A percentile compares a stretch with the other conserved stretches of the same genome.
These are phyloP conservation scores for Brassica rapa DNA, from an alignment of 345 rosid species.

Conservation along the genomic window DNA sequence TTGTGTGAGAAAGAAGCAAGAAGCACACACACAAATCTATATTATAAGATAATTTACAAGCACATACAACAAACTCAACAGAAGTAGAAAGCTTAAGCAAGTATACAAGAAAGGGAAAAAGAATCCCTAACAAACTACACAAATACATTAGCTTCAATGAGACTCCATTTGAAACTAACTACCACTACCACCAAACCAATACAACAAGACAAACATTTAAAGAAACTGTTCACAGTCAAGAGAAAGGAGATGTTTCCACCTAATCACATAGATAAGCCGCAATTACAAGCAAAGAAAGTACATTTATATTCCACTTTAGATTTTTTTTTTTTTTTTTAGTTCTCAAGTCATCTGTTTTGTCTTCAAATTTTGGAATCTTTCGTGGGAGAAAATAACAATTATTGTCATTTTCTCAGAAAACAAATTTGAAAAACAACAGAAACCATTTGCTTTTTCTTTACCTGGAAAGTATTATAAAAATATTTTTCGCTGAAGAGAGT, in stretches of 20 bases:
- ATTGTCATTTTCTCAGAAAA: not conserved
- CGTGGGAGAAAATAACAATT: not conserved
- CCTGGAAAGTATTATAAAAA: not conserved
- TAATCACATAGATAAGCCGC: slow-evolving; percentile 33
- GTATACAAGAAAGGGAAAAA: not conserved
- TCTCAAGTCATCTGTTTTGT: slow-evolving; percentile 27
- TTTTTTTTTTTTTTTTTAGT: slow-evolving; percentile 9
- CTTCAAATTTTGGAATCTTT: slow-evolving; percentile 19
- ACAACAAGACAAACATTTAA: slow-evolving; percentile 28
- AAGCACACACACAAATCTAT: slow-evolving; percentile 24
- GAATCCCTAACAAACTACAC: slow-evolving; percentile 48
- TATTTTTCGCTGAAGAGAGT: slow-evolving; percentile 11
- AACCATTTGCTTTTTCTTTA: not conserved
- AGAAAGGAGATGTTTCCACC: slow-evolving; percentile 6
- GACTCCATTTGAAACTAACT: slow-evolving; percentile 75
- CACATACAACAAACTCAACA: slow-evolving; percentile 41
- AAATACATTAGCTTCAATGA: slow-evolving; percentile 69
- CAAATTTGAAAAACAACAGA: not conserved
- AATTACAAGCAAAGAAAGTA: slow-evolving; percentile 40
- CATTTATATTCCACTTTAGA: slow-evolving; percentile 20
- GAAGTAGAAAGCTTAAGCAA: slow-evolving; percentile 48
- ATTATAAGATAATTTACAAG: slow-evolving; percentile 38
- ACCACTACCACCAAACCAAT: slow-evolving; percentile 88
- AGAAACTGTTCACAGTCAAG: slow-evolving; percentile 23
- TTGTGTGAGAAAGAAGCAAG: slow-evolving; percentile 44